These are phyloP conservation scores for Erysimum pusillum DNA, from an alignment of 441 rosid genomes.

Conservation along the genomic window DNA sequence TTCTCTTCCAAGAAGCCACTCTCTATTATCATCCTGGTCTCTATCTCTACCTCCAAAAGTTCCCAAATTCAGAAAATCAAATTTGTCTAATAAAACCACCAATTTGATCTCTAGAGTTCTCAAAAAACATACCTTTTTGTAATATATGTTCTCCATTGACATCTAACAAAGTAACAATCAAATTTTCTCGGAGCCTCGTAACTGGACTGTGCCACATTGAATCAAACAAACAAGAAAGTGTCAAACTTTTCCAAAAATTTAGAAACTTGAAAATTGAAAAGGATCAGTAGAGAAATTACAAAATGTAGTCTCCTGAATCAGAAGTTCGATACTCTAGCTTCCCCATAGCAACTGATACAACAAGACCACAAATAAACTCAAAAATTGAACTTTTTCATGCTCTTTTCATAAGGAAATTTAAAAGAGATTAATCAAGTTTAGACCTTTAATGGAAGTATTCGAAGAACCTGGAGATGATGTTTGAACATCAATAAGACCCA, in stretches of 20 bases:
- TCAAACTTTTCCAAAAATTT: constrained; percentile 23
- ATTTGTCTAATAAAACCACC: constrained; percentile 10
- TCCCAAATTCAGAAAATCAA: constrained; percentile 25
- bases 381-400: not conserved
- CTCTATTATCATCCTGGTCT: constrained; percentile 79
- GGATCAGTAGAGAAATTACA: constrained; percentile 57
- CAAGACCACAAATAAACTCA: constrained; percentile 4
- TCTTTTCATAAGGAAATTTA: constrained; percentile 12
- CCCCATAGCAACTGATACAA: constrained; percentile 81
- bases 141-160: constrained; percentile 68
- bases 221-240: constrained; percentile 39
- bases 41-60: constrained; percentile 57
- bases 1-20: constrained; percentile 80
- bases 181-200: constrained; percentile 73
- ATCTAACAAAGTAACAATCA: constrained; percentile 69
- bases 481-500: constrained; percentile 63
- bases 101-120: constrained; percentile 6
- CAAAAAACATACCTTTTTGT: constrained; percentile 54
- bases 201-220: constrained; percentile 68
- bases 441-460: constrained; percentile 69
- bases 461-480: constrained; percentile 57
- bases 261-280: constrained; percentile 1
- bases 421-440: constrained; percentile 24
- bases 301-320: constrained; percentile 79
- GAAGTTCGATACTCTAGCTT: constrained; percentile 66